Evolutionary conservation across 2,329 filamentous ascomycete species (phyloP), one percentile per base, ranked within the genome.

Genomic region (Neonectria hederae): DNA sequence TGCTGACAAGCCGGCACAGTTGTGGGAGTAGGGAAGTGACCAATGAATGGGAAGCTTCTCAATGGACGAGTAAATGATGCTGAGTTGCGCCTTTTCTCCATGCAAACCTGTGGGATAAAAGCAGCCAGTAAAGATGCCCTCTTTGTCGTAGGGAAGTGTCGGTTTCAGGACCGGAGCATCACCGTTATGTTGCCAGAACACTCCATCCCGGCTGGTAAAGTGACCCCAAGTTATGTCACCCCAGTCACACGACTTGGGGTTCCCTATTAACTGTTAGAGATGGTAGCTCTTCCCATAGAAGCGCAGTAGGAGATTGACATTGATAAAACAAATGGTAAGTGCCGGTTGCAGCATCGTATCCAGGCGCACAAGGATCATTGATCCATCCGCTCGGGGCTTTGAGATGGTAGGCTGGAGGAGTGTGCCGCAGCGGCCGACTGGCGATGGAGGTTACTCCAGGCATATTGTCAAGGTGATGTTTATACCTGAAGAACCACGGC

Each of bases 41-140:
- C 77, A 80, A 56, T 77, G 74, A 2, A 80, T 78, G 1, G 79
- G 79, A 3, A 80, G 70, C 6, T 72, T 56, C 32, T 65, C 56
- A 14, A 79, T 72, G 7, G 77, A 78, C 2, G 79, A 75, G 61
- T 81, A 81, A 4, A 80, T 66, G 4, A 75, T 67, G 10, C 72
- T 76, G 13, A 80, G 66, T 24, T 75, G 71, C 9, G 62, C 71
- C 11, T 72, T 59, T 35, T 83, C 78, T 32, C 83, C 83, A 4
- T 79, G 67, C 0, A 83, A 72, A 13, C 84, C 84, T 8, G 83
- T 81, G 1, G 84, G 81, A 65, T 82, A 80, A 4, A 80, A 78
- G 40, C 82, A 84, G 4, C 85, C 85, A 5, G 81, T 84, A 71
- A 87, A 87, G 32, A 86, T 82, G 1, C 84, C 84, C 13, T 85